Conservation (phyloP, 2,329 filamentous ascomycete genomes). For the Sclerotiophoma versabilis region DNA sequence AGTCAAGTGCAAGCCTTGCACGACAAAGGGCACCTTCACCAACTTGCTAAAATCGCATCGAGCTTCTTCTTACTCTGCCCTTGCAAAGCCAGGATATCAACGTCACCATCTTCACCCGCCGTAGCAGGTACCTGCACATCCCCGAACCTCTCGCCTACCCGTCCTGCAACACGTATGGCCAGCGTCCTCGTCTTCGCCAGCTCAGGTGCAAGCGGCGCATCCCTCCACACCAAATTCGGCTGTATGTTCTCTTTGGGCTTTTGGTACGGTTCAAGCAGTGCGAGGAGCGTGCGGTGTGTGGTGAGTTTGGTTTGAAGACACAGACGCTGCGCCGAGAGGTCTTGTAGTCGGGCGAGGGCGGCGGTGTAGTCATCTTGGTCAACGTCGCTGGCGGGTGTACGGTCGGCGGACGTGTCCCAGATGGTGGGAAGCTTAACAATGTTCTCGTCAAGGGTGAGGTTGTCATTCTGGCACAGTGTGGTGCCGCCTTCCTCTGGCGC, state of each 20-base stretch:
- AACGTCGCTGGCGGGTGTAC: conserved; percentile 17
- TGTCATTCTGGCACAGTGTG: conserved; percentile 38
- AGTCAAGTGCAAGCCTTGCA: not conserved
- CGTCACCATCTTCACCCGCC: conserved; percentile 31
- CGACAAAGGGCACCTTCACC: conserved; percentile 18
- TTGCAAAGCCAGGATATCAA: conserved; percentile 29
- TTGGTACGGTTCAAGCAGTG: conserved; percentile 61
- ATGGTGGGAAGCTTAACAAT: conserved; percentile 43
- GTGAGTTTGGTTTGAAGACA: conserved; percentile 56
- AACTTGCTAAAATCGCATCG: conserved; percentile 33
- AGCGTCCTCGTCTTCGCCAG: conserved; percentile 71
- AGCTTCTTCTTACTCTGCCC: conserved; percentile 33
- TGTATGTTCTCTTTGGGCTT: conserved; percentile 61
- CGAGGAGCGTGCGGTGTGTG: conserved; percentile 58
- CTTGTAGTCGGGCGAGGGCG: conserved; percentile 56
- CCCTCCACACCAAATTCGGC: conserved; percentile 70
- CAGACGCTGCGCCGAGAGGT: conserved; percentile 59
- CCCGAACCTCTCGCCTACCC: conserved; percentile 41
- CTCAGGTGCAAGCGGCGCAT: conserved; percentile 70
- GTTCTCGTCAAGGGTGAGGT: conserved; percentile 44
- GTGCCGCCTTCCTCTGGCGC: conserved; percentile 48
- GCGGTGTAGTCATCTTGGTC: conserved; percentile 44
- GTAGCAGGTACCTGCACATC: conserved; percentile 39
- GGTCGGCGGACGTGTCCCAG: conserved; percentile 36
- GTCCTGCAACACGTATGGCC: conserved; percentile 47